Conservation (phyloP, 2,329 filamentous ascomycete genomes). For the Hypoxylon sp. region DNA sequence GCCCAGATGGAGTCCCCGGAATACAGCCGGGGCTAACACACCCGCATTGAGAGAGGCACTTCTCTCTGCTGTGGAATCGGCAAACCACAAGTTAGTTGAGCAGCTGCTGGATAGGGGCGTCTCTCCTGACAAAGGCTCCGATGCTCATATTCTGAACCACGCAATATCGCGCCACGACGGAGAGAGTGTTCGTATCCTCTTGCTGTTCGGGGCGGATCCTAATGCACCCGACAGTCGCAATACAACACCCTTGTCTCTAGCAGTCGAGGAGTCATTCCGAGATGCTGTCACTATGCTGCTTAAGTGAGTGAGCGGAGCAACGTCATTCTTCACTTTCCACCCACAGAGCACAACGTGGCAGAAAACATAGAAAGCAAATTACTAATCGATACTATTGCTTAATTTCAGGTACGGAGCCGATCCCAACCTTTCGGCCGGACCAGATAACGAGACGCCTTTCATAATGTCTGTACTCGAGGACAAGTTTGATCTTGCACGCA, state of each 20-base stretch:
- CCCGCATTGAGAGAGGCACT: constrained; percentile 64
- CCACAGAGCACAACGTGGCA: not conserved
- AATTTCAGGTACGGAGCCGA: constrained; percentile 68
- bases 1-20: constrained; percentile 67
- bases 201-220: constrained; percentile 71
- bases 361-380: not conserved
- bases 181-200: constrained; percentile 68
- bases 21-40: constrained; percentile 59
- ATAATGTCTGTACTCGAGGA: constrained; percentile 65
- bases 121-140: constrained; percentile 63
- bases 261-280: constrained; percentile 67
- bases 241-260: constrained; percentile 66
- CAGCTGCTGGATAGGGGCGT: constrained; percentile 72
- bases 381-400: constrained; percentile 5
- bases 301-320: constrained; percentile 57
- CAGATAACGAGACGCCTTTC: constrained; percentile 69
- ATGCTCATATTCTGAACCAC: constrained; percentile 66
- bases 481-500: constrained; percentile 70
- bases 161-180: constrained; percentile 66
- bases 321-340: not conserved
- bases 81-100: constrained; percentile 70
- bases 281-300: constrained; percentile 72
- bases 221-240: constrained; percentile 66
- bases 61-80: constrained; percentile 67
- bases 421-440: constrained; percentile 66